A percentile compares a stretch with the other conserved stretches of the same genome.
phyloP scores from a whole-genome alignment of 1,284 basidiomycete genomes.

The Vanrija humicola region DNA sequence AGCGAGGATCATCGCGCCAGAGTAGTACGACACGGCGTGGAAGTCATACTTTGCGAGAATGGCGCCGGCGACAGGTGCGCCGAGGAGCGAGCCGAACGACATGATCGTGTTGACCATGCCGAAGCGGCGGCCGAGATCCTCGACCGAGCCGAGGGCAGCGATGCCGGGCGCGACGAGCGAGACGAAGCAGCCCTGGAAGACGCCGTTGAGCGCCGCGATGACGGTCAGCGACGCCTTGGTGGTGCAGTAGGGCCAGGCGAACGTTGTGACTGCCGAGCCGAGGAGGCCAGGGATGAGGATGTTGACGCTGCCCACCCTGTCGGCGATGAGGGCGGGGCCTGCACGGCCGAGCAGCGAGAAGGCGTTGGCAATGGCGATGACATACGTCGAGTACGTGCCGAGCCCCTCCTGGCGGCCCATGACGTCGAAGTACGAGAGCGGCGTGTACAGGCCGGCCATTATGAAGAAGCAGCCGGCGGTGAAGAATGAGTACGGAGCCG shows the following conservation, averaged over 20 bases:
- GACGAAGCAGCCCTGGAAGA: conserved; percentile 26
- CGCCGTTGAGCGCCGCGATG: conserved; percentile 21
- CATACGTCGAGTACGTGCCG: conserved; percentile 17
- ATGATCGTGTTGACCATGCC: conserved; percentile 23
- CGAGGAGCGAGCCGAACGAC: conserved; percentile 15
- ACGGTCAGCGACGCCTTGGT: conserved; percentile 15
- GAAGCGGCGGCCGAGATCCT: conserved; percentile 25
- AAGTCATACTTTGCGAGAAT: conserved; percentile 5
- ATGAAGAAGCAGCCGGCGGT: conserved; percentile 11
- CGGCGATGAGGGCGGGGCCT: conserved; percentile 16
- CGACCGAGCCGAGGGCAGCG: conserved; percentile 21
- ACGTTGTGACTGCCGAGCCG: conserved; percentile 19
- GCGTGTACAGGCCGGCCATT: conserved; percentile 19
- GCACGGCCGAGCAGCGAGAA: conserved; percentile 16
- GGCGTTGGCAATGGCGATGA: conserved; percentile 23
- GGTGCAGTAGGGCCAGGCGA: conserved; percentile 24
- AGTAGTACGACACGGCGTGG: conserved; percentile 21
- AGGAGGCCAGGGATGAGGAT: conserved; percentile 18
- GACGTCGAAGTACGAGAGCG: conserved; percentile 19
- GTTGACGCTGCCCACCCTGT: conserved; percentile 19
- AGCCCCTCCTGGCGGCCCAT: conserved; percentile 13
- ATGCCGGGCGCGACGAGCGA: conserved; percentile 23
- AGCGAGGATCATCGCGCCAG: conserved; percentile 9
- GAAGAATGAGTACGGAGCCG: conserved; percentile 8
- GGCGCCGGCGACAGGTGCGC: conserved; percentile 17